These are phyloP conservation scores for Pseudomassariella vexata DNA, from an alignment of 2,329 filamentous ascomycete genomes.

Conservation along the genomic window DNA sequence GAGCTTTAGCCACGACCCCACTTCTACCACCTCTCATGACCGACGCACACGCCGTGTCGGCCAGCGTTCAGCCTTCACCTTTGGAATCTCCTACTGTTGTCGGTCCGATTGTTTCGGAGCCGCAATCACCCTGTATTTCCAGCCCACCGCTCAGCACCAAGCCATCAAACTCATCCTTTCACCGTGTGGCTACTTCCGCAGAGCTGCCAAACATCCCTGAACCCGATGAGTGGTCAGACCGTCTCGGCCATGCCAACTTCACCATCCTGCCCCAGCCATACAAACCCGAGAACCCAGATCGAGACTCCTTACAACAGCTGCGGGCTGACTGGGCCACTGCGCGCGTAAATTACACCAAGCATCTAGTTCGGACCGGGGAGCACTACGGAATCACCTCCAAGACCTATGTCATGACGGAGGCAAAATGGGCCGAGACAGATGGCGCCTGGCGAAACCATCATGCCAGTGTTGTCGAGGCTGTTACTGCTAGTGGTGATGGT, in stretches of 20 bases:
- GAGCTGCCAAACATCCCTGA: slow-evolving; percentile 47
- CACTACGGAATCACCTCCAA: slow-evolving; percentile 88
- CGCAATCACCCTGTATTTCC: slow-evolving; percentile 34
- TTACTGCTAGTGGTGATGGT: slow-evolving; percentile 34
- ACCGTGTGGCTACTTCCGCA: slow-evolving; percentile 33
- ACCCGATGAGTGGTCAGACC: slow-evolving; percentile 76
- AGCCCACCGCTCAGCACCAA: slow-evolving; percentile 73
- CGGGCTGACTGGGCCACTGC: slow-evolving; percentile 78
- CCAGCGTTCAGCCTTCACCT: slow-evolving; percentile 60
- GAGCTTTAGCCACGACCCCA: slow-evolving; percentile 68
- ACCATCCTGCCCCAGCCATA: slow-evolving; percentile 82
- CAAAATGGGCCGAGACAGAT: slow-evolving; percentile 84
- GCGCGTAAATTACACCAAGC: slow-evolving; percentile 80
- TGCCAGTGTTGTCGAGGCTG: slow-evolving; percentile 54
- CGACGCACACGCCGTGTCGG: slow-evolving; percentile 46
- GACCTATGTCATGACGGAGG: slow-evolving; percentile 77
- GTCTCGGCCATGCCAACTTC: slow-evolving; percentile 89
- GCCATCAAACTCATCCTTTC: slow-evolving; percentile 72
- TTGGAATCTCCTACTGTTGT: slow-evolving; percentile 78
- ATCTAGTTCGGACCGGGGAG: slow-evolving; percentile 80
- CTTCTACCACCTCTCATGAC: slow-evolving; percentile 77
- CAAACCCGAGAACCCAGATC: slow-evolving; percentile 54
- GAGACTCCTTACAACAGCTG: slow-evolving; percentile 54
- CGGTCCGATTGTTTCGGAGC: slow-evolving; percentile 40
- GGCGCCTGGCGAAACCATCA: slow-evolving; percentile 66